Evolutionary conservation across 495 filamentous ascomycete genomes (phyloP), one percentile per base, ranked within the genome.

Genomic region (Hypoxylon cercidicola): DNA sequence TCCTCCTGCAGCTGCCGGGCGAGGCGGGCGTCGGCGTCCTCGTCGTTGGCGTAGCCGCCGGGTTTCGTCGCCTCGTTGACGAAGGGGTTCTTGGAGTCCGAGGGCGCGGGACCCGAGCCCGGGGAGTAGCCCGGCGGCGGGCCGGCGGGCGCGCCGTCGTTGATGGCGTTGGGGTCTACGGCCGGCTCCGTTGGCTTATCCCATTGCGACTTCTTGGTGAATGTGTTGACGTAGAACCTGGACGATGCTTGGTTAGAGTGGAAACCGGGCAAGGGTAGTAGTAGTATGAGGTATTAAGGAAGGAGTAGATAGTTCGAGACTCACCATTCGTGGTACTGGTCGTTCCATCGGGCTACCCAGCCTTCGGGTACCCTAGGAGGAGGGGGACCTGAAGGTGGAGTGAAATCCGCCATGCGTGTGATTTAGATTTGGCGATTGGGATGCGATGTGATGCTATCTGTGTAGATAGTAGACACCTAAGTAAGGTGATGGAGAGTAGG

Each of bases 141-240:
- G 19, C 79, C 85, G 11, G 79, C 64, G 3, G 85, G 79, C 32
- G 79, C 72, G 37, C 69, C 74, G 57, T 76, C 72, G 30, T 60
- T 69, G 43, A 6, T 54, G 39, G 49, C 48, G 48, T 70, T 64
- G 25, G 79, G 74, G 19, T 80, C 81, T n/a, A 81, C 79, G 55
- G 85, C 80, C 15, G 89, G 85, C 49, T 80, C 77, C 37, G 86
- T 88, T 21, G 93, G 93, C 45, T 79, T 84, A 3, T 95, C 90
- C 92, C 93, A 97, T 84, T 92, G 89, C 4, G 93, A 96, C 67
- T 87, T 84, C 66, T 92, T 93, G 64, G 92, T 96, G 73, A 87
- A 86, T 57, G 88, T 87, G 76, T 97, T 92, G 44, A 96, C 87
- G 79, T 88, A 97, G 84, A 93, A 97, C 90, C 91, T 92, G 60